Evolutionary conservation across 345 rosid genomes (phyloP).

Genomic region (Pistacia atlantica): DNA sequence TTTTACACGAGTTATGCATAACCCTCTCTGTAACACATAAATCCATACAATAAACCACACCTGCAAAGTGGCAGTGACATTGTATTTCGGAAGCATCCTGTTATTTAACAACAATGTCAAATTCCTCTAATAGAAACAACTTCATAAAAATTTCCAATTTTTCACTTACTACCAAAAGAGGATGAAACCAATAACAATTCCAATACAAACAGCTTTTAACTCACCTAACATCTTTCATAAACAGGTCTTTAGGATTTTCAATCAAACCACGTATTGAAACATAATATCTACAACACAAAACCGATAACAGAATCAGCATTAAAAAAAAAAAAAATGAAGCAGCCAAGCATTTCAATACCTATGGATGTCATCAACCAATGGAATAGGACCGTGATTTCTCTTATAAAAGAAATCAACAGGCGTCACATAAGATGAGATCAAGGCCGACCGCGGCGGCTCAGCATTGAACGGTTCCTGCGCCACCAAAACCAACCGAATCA

Average conservation of each 20-base stretch:
- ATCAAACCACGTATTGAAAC: conserved; percentile 55
- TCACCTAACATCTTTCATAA: conserved; percentile 73
- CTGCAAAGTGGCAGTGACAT: conserved; percentile 82
- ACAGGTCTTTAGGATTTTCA: conserved; percentile 53
- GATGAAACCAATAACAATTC: neutral
- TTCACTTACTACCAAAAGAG: neutral
- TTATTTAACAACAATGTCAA: conserved; percentile 18
- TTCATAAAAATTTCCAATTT: neutral
- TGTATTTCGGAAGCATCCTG: conserved; percentile 85
- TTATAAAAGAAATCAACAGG: conserved; percentile 90
- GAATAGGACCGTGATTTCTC: conserved; percentile 97
- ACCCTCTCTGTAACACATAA: neutral
- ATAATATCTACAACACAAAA: conserved; percentile 53
- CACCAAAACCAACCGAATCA: conserved; percentile 4
- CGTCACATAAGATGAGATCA: conserved; percentile 72
- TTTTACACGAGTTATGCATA: neutral
- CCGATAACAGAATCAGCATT: conserved; percentile 11
- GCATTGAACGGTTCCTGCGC: conserved; percentile 93
- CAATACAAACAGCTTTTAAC: conserved; percentile 17
- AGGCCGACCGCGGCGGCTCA: conserved; percentile 80
- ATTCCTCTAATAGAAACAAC: neutral
- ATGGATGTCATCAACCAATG: conserved; percentile 67
- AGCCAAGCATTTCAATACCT: conserved; percentile 37
- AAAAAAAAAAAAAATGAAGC: neutral
- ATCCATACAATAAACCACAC: conserved; percentile 27